Evolutionary conservation across 1,284 basidiomycete genomes (phyloP).

Genomic region (Trichosporon coremiiforme): DNA sequence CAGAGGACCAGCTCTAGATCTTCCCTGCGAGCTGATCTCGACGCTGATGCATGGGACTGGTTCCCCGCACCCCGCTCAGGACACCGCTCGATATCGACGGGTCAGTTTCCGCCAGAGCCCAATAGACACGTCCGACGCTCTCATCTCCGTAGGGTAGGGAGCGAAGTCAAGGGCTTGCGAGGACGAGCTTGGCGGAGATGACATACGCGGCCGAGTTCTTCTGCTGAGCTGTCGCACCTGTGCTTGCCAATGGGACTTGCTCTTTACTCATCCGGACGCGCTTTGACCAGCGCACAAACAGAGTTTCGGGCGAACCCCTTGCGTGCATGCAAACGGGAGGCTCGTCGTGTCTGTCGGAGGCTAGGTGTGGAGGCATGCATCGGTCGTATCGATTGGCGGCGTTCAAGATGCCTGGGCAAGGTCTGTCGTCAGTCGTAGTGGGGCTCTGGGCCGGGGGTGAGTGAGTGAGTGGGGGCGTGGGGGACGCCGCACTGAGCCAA

Average conservation of each 20-base stretch:
- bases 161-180: not conserved
- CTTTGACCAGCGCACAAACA: not conserved
- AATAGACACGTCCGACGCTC: slow-evolving; percentile 11
- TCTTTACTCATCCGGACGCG: not conserved
- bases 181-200: slow-evolving; percentile 15
- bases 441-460: not conserved
- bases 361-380: not conserved
- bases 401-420: not conserved
- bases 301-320: not conserved
- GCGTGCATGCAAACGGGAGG: not conserved
- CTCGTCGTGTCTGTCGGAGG: not conserved
- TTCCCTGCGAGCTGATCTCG: not conserved
- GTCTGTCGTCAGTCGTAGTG: not conserved
- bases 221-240: not conserved
- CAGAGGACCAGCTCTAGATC: not conserved
- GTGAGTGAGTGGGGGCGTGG: slow-evolving; percentile 6
- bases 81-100: not conserved
- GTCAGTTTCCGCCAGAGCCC: not conserved
- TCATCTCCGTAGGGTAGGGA: not conserved
- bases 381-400: not conserved
- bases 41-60: slow-evolving; percentile 6
- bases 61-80: slow-evolving; percentile 13
- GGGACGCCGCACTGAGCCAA: not conserved
- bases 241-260: not conserved
- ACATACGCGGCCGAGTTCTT: not conserved